Evolutionary conservation across 2,329 filamentous ascomycete genomes (phyloP).

Genomic region (Penicillium decumbens): DNA sequence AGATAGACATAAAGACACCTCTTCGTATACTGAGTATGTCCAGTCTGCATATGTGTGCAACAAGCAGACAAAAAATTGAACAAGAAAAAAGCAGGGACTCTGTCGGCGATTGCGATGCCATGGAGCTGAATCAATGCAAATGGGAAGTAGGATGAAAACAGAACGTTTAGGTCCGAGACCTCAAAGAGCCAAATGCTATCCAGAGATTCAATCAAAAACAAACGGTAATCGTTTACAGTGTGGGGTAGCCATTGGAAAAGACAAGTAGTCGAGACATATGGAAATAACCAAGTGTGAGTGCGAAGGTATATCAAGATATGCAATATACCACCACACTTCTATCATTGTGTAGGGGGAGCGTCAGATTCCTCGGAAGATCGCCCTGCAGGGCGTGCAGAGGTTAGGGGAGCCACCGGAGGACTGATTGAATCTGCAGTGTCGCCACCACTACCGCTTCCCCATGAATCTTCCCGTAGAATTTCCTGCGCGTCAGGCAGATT

Average conservation of each 20-base stretch:
- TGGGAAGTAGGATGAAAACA: neutral
- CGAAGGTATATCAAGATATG: neutral
- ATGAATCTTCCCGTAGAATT: constrained; percentile 27
- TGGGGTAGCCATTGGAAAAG: constrained; percentile 32
- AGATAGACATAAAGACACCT: constrained; percentile 14
- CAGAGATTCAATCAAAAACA: neutral
- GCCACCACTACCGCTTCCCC: constrained; percentile 29
- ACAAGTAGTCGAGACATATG: constrained; percentile 23
- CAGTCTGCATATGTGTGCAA: constrained; percentile 8
- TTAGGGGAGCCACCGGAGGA: neutral
- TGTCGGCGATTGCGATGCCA: neutral
- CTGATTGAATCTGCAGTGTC: constrained; percentile 27
- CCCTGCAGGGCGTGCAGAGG: neutral
- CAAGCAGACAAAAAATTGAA: neutral
- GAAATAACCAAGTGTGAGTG: constrained; percentile 6
- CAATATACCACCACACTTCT: neutral
- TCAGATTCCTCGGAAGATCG: neutral
- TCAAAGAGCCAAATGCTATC: constrained; percentile 1
- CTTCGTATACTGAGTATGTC: constrained; percentile 23
- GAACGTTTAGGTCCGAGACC: neutral
- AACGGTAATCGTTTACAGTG: constrained; percentile 21
- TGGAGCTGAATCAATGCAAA: neutral
- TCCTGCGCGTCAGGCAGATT: constrained; percentile 11
- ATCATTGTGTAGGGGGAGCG: neutral
- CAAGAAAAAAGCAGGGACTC: constrained; percentile 1